phyloP scores from a whole-genome alignment of 495 filamentous ascomycete species.

The Trichocladium uniseriatum region DNA sequence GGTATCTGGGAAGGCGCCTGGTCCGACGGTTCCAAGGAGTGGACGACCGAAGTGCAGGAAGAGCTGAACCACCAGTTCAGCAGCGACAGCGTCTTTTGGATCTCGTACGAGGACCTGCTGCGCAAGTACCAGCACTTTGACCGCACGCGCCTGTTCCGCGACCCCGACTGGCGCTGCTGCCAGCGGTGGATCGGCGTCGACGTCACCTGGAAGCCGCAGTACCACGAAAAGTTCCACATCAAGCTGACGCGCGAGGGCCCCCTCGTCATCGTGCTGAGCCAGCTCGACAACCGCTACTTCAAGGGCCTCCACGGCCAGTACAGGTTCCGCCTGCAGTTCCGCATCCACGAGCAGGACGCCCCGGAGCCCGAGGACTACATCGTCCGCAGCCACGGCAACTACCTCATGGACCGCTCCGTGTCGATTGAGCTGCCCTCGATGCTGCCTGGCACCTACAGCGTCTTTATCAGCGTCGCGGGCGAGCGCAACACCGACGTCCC shows the following conservation, averaged over 20 bases:
- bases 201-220: conserved; percentile 82
- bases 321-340: conserved; percentile 72
- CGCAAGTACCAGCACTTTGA: conserved; percentile 79
- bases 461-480: conserved; percentile 75
- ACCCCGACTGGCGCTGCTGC: conserved; percentile 67
- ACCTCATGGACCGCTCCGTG: conserved; percentile 44
- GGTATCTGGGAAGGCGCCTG: conserved; percentile 80
- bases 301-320: conserved; percentile 76
- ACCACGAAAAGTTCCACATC: conserved; percentile 78
- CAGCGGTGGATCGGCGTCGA: conserved; percentile 83
- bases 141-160: conserved; percentile 79
- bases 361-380: conserved; percentile 79
- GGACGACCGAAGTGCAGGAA: conserved; percentile 80
- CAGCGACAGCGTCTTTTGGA: conserved; percentile 72
- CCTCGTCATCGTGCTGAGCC: conserved; percentile 73
- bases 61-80: conserved; percentile 81
- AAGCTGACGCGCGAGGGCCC: conserved; percentile 60
- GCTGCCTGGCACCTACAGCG: conserved; percentile 70
- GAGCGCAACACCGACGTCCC: conserved; percentile 43
- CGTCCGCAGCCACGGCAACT: conserved; percentile 71
- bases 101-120: conserved; percentile 70
- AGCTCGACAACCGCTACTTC: conserved; percentile 85
- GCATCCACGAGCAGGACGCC: conserved; percentile 57
- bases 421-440: conserved; percentile 46
- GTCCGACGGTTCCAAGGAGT: conserved; percentile 90